phyloP scores from a whole-genome alignment of 2,329 filamentous ascomycete species.

The Stagonosporopsis rhizophila region DNA sequence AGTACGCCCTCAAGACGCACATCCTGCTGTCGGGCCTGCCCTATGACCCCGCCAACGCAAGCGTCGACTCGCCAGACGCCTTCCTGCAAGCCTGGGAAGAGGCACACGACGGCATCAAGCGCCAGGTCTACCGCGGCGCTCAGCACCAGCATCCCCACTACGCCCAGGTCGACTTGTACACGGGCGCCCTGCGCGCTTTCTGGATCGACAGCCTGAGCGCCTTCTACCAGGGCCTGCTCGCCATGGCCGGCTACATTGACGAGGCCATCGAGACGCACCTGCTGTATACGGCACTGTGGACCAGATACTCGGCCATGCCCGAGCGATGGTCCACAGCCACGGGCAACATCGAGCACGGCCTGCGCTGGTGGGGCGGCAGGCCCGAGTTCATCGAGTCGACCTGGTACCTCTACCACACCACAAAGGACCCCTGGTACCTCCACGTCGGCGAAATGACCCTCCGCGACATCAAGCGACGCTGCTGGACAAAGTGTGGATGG shows the following conservation, averaged over 20 bases:
- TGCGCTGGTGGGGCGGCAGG: conserved; percentile 93
- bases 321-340: conserved; percentile 92
- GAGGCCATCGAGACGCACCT: conserved; percentile 91
- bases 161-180: conserved; percentile 85
- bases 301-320: conserved; percentile 88
- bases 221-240: conserved; percentile 89
- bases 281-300: conserved; percentile 92
- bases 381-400: conserved; percentile 98
- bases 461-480: conserved; percentile 84
- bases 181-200: conserved; percentile 84
- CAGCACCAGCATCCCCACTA: conserved; percentile 88
- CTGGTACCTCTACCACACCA: conserved; percentile 94
- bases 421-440: conserved; percentile 93
- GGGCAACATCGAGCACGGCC: conserved; percentile 81
- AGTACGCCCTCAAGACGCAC: conserved; percentile 95
- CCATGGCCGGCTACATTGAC: conserved; percentile 85
- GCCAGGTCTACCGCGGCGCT: conserved; percentile 82
- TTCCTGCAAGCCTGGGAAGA: conserved; percentile 86
- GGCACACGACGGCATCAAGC: conserved; percentile 84
- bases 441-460: conserved; percentile 96
- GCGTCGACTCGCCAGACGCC: conserved; percentile 73
- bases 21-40: conserved; percentile 80
- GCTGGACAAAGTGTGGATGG: conserved; percentile 92
- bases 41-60: conserved; percentile 55
- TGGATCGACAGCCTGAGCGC: conserved; percentile 98